Evolutionary conservation across 345 rosid genomes (phyloP), one percentile per base, ranked within the genome.

Genomic region (Eutrema japonicum): DNA sequence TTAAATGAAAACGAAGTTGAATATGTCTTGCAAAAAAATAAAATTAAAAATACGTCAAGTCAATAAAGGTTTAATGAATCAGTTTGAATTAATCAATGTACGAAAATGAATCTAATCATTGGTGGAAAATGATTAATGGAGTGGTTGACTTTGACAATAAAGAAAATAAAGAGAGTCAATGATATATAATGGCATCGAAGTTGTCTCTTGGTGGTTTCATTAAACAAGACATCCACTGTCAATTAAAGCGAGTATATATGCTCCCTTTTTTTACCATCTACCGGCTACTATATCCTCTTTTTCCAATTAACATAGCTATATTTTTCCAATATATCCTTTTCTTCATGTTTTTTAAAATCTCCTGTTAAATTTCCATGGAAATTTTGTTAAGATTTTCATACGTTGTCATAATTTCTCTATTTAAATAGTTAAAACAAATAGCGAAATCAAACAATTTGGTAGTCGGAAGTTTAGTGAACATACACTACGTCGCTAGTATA

Each of bases 61-160:
- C 66, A 50, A 58, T 18, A 40, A 49, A 74, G 41, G 33, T 59
- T 50, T 40, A 74, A 66, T 37, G 45, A 73, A 10, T 55, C 18
- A 66, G 67, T 74, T 74, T 74, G 72, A 66, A 58, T 66, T 49
- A 53, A 67, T 49, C 60, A 67, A 29, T 58, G 53, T 49, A 4
- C 37, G 8, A 49, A 72, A 32, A 8, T 41, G 67, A 74, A 74
- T 56, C 66, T 73, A 65, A 73, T 73, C 45, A 66, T 73, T 66
- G 66, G 43, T 49, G 45, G 53, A 49, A 59, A 58, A 58, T 49
- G 58, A 74, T 74, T 41, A 40, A 40, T 27, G 42, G 36, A 58
- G 50, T 56, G 33, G 59, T 65, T 49, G 77, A 74, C 72, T 65
- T 73, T 73, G 51, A n/a, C 12, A 47, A 57, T 47, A 26, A n/a